A percentile compares a stretch with the other conserved stretches of the same genome.
Conservation (phyloP, 2,329 filamentous ascomycete genomes). For the Calycina herbarum region DNA sequence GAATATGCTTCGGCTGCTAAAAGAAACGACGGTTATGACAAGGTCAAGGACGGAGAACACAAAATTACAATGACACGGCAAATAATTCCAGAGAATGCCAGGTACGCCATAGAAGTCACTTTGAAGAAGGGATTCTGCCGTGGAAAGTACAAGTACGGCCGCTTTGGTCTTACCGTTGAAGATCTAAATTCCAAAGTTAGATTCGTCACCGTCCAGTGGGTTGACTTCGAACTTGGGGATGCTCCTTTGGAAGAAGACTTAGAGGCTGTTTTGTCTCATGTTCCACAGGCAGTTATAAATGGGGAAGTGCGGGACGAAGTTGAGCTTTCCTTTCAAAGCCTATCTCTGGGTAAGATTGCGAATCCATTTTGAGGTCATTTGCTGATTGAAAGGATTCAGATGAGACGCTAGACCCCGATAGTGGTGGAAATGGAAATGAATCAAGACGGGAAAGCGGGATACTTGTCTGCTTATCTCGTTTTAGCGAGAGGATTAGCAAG, state of each 20-base stretch:
- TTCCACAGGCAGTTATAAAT: neutral
- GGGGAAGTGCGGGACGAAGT: slow-evolving; percentile 2
- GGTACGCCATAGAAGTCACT: slow-evolving; percentile 19
- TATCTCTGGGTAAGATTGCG: neutral
- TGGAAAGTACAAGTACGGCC: neutral
- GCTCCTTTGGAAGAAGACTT: too few species aligned
- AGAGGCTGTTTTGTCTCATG: neutral
- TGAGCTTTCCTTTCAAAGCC: neutral
- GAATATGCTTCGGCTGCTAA: slow-evolving; percentile 13
- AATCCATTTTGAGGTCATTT: too few species aligned
- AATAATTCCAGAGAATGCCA: slow-evolving; percentile 14
- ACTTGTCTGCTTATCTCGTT: neutral
- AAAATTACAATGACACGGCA: neutral
- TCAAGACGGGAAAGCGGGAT: too few species aligned
- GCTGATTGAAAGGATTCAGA: neutral
- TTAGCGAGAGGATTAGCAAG: neutral
- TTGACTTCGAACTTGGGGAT: too few species aligned
- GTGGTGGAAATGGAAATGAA: too few species aligned
- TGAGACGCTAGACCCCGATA: neutral
- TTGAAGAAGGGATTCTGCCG: slow-evolving; percentile 16
- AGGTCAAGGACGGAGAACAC: too few species aligned
- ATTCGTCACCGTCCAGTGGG: neutral
- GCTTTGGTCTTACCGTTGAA: neutral
- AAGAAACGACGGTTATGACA: too few species aligned
- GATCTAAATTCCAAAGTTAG: neutral